A percentile compares a stretch with the other conserved stretches of the same genome.
Conservation (phyloP, 2,329 filamentous ascomycete genomes). For the Aureobasidium sp. region DNA sequence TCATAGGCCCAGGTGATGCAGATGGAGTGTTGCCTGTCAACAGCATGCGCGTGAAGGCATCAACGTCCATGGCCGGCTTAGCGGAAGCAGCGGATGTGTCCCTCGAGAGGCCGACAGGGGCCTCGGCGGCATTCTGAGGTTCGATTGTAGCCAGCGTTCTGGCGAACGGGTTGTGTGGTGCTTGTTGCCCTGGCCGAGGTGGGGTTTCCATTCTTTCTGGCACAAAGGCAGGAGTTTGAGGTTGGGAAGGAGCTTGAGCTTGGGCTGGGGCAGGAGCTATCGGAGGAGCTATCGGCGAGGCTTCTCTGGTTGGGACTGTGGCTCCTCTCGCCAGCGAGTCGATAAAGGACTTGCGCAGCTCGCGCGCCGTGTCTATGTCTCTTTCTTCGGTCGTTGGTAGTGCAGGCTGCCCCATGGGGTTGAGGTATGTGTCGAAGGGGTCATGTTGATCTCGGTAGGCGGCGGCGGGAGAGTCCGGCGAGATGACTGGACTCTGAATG, state of each 20-base stretch:
- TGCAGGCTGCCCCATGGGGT: slow-evolving; percentile 3
- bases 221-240: not conserved
- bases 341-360: slow-evolving; percentile 11
- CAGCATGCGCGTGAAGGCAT: slow-evolving; percentile 67
- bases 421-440: slow-evolving; percentile 7
- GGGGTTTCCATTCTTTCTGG: not conserved
- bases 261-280: not conserved
- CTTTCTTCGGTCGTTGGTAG: not conserved
- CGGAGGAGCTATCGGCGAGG: not conserved
- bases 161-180: slow-evolving; percentile 31
- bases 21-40: slow-evolving; percentile 57
- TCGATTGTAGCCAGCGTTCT: slow-evolving; percentile 27
- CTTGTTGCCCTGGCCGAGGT: slow-evolving; percentile 17
- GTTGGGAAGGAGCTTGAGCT: not conserved
- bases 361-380: not conserved
- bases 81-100: slow-evolving; percentile 15
- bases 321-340: slow-evolving; percentile 7
- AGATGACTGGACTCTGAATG: slow-evolving; percentile 12
- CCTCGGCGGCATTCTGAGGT: slow-evolving; percentile 16
- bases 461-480: slow-evolving; percentile 3
- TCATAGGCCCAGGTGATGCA: slow-evolving; percentile 17
- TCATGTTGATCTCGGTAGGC: slow-evolving; percentile 12
- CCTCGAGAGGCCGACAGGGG: not conserved
- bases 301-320: not conserved
- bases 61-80: slow-evolving; percentile 56